These are phyloP conservation scores for Monilinia laxa DNA, from an alignment of 2,329 filamentous ascomycete genomes.

Conservation along the genomic window DNA sequence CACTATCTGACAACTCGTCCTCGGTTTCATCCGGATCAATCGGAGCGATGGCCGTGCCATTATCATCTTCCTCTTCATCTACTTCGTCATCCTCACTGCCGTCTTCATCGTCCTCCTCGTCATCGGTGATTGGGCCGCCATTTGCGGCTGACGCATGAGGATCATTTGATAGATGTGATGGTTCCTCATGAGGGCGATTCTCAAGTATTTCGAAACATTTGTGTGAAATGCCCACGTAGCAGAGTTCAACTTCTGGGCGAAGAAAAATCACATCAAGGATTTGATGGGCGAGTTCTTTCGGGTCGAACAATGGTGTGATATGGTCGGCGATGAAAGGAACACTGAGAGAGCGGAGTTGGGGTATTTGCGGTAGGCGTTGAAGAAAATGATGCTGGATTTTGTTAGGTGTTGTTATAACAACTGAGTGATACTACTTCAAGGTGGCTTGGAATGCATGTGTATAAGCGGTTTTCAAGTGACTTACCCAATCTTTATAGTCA, in stretches of 20 bases:
- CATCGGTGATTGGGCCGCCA: conserved; percentile 44
- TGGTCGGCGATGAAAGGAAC: conserved; percentile 67
- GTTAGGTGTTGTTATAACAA: conserved; percentile 8
- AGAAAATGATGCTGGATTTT: conserved; percentile 66
- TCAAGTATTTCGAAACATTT: conserved; percentile 85
- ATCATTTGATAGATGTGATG: conserved; percentile 32
- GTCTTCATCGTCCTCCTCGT: conserved; percentile 46
- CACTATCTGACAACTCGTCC: conserved; percentile 44
- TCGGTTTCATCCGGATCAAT: conserved; percentile 43
- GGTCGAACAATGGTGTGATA: conserved; percentile 54
- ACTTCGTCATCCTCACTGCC: conserved; percentile 50
- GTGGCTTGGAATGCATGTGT: background rate
- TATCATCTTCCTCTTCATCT: conserved; percentile 45
- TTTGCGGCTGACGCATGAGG: conserved; percentile 39
- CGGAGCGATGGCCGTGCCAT: conserved; percentile 37
- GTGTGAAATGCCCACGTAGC: conserved; percentile 71
- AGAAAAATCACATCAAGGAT: conserved; percentile 76
- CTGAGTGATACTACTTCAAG: background rate
- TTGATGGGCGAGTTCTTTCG: conserved; percentile 71
- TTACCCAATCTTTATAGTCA: conserved; percentile 76
- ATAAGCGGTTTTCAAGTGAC: conserved; percentile 35
- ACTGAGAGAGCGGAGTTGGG: conserved; percentile 69
- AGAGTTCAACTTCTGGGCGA: conserved; percentile 72
- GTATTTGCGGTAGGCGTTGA: conserved; percentile 68
- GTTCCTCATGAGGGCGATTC: conserved; percentile 50